Conservation (phyloP, 2,329 filamentous ascomycete genomes). For the Lachnellula hyalina region DNA sequence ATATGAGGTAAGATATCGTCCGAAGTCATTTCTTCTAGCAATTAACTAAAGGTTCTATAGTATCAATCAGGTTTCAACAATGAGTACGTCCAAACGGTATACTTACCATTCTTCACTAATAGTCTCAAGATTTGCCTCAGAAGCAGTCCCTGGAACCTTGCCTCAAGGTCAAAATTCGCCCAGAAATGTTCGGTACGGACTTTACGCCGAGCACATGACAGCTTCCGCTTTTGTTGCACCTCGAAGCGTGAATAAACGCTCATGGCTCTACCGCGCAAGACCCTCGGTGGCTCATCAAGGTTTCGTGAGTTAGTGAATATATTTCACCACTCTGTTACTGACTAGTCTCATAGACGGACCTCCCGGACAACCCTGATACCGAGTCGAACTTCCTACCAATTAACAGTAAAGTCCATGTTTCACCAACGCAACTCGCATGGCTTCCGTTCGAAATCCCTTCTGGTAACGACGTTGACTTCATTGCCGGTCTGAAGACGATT, state of each 20-base stretch:
- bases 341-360: slow-evolving; percentile 26
- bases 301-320: slow-evolving; percentile 7
- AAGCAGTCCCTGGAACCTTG: slow-evolving; percentile 38
- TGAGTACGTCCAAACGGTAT: slow-evolving; percentile 10
- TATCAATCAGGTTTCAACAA: slow-evolving; percentile 54
- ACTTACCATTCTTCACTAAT: neutral
- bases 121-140: slow-evolving; percentile 33
- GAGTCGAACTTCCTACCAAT: slow-evolving; percentile 42
- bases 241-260: slow-evolving; percentile 32
- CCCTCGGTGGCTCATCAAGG: slow-evolving; percentile 38
- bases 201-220: slow-evolving; percentile 42
- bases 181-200: slow-evolving; percentile 37
- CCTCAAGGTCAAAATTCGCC: slow-evolving; percentile 39
- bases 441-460: slow-evolving; percentile 36
- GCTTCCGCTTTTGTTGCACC: slow-evolving; percentile 41
- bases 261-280: slow-evolving; percentile 40
- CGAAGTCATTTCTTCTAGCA: slow-evolving; percentile 3
- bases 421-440: slow-evolving; percentile 45
- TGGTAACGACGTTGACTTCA: slow-evolving; percentile 34
- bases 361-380: slow-evolving; percentile 31
- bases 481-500: slow-evolving; percentile 44
- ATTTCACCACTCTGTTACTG: slow-evolving; percentile 15
- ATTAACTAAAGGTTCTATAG: slow-evolving; percentile 22
- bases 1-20: slow-evolving; percentile 39
- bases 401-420: slow-evolving; percentile 41